These are phyloP conservation scores for Trichosporon inkin DNA, from an alignment of 1,284 basidiomycete species.

Conservation along the genomic window DNA sequence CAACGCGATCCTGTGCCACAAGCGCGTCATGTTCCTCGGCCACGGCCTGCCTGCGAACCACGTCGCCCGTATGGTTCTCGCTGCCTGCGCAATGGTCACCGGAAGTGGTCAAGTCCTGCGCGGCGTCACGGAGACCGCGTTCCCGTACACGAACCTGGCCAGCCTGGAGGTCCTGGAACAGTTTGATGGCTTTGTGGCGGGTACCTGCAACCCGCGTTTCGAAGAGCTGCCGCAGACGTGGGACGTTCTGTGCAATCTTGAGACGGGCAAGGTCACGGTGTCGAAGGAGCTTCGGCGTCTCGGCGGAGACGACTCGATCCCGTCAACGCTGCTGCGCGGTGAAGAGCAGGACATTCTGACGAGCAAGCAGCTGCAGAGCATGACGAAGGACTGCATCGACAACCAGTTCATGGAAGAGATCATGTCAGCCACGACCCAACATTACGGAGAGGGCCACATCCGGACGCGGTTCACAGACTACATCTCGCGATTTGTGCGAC, in stretches of 20 bases:
- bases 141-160: conserved; percentile 87
- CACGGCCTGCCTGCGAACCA: conserved; percentile 78
- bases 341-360: conserved; percentile 14
- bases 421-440: conserved; percentile 63
- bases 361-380: conserved; percentile 19
- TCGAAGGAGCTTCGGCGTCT: conserved; percentile 55
- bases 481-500: conserved; percentile 64
- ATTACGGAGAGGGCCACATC: conserved; percentile 74
- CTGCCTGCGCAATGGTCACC: conserved; percentile 85
- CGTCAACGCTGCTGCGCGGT: conserved; percentile 1
- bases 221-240: conserved; percentile 72
- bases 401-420: conserved; percentile 89
- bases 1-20: conserved; percentile 89
- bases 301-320: conserved; percentile 10
- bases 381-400: conserved; percentile 66
- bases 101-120: conserved; percentile 79
- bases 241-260: conserved; percentile 89
- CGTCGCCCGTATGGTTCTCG: conserved; percentile 84
- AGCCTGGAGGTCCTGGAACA: conserved; percentile 85
- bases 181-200: conserved; percentile 85
- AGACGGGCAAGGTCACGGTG: conserved; percentile 76
- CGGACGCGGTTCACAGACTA: conserved; percentile 74
- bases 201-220: conserved; percentile 94
- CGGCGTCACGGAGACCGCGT: conserved; percentile 81
- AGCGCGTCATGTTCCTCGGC: conserved; percentile 89